Percentiles rank a stretch among this genome's conserved stretches.
phyloP scores from a whole-genome alignment of 2,329 filamentous ascomycete species.

The Penicillium hordei region DNA sequence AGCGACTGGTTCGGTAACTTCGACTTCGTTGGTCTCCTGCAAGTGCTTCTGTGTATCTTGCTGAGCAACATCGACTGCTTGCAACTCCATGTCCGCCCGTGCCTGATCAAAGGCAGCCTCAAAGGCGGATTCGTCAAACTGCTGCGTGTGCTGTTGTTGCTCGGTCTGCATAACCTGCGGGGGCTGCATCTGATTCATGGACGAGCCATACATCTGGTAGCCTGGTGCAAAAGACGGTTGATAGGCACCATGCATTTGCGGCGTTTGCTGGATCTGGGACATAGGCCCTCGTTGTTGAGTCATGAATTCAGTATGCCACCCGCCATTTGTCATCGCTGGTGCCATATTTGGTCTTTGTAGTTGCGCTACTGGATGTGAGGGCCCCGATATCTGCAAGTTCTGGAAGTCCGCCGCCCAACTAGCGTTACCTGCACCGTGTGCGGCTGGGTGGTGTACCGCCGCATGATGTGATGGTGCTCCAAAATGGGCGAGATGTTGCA shows the following conservation, averaged over 20 bases:
- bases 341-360: conserved; percentile 47
- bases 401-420: conserved; percentile 52
- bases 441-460: conserved; percentile 17
- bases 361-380: conserved; percentile 48
- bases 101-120: conserved; percentile 48
- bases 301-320: conserved; percentile 65
- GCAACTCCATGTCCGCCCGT: conserved; percentile 38
- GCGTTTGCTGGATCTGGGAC: conserved; percentile 18
- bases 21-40: conserved; percentile 21
- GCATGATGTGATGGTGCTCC: conserved; percentile 28
- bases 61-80: conserved; percentile 20
- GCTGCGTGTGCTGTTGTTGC: conserved; percentile 28
- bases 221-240: conserved; percentile 32
- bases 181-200: conserved; percentile 25
- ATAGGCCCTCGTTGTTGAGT: conserved; percentile 36
- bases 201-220: conserved; percentile 25
- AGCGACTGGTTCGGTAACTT: conserved; percentile 10
- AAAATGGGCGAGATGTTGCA: conserved; percentile 39
- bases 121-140: conserved; percentile 48
- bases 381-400: conserved; percentile 42
- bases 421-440: conserved; percentile 16
- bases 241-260: conserved; percentile 23
- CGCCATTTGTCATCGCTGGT: conserved; percentile 33
- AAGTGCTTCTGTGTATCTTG: conserved; percentile 12
- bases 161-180: conserved; percentile 27